These are phyloP conservation scores for Xylaria polymorpha DNA, from an alignment of 2,329 filamentous ascomycete genomes.

Conservation along the genomic window DNA sequence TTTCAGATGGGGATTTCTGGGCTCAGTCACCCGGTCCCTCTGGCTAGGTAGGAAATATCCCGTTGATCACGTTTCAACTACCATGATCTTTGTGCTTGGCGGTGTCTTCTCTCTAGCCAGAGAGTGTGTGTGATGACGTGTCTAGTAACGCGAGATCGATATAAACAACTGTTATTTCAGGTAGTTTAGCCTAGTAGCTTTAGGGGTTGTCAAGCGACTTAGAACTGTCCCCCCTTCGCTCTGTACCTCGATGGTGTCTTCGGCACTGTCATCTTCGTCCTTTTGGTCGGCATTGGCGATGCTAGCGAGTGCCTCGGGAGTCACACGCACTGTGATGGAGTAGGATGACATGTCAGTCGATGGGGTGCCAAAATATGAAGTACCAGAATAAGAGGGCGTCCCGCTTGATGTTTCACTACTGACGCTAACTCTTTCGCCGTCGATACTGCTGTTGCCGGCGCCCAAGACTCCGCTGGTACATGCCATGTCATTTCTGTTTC, in stretches of 20 bases:
- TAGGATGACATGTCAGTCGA: background rate
- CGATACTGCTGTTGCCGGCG: background rate
- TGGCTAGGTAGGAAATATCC: background rate
- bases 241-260: background rate
- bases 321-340: conserved; percentile 1
- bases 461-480: background rate
- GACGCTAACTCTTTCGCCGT: background rate
- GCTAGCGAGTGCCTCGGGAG: conserved; percentile 10
- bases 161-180: background rate
- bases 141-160: background rate
- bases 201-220: background rate
- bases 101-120: background rate
- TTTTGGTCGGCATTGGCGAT: background rate
- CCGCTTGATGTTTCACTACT: background rate
- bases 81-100: background rate
- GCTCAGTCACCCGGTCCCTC: background rate
- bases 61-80: background rate
- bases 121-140: background rate
- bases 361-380: background rate
- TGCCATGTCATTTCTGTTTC: background rate
- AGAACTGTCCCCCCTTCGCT: background rate
- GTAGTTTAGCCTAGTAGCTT: background rate
- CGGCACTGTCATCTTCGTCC: background rate
- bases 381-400: background rate
- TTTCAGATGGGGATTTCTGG: background rate